Conservation (phyloP, 345 rosid genomes). For the Hibiscus mutabilis region DNA sequence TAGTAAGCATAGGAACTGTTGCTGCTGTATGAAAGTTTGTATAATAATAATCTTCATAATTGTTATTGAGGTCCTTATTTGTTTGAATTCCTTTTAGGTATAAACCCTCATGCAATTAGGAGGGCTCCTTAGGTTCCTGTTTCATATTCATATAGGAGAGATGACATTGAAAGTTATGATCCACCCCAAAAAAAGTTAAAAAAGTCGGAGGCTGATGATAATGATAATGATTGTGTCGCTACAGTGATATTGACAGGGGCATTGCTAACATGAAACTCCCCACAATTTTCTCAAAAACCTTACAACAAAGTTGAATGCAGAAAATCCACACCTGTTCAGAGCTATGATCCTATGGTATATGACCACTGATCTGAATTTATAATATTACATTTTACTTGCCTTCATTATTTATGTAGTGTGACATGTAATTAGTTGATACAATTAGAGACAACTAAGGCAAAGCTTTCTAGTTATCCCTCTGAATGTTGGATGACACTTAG, state of each 20-base stretch:
- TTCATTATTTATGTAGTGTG: background rate
- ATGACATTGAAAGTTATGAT: constrained; percentile 36
- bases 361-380: constrained; percentile 1
- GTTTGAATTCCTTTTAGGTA: constrained; percentile 35
- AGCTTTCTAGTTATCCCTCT: constrained; percentile 32
- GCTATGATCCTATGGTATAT: constrained; percentile 66
- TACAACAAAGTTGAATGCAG: constrained; percentile 30
- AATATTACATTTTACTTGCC: background rate
- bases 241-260: constrained; percentile 69
- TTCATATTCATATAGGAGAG: too few relatives aligned
- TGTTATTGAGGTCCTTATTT: background rate
- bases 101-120: constrained; percentile 67
- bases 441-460: too few relatives aligned
- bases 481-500: constrained; percentile 38
- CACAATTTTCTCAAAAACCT: constrained; percentile 47
- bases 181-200: constrained; percentile 41
- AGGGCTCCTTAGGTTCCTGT: too few relatives aligned
- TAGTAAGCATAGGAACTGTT: background rate
- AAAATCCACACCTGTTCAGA: constrained; percentile 45
- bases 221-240: constrained; percentile 48
- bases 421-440: constrained; percentile 31
- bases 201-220: constrained; percentile 37
- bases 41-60: background rate
- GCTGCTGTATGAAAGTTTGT: background rate
- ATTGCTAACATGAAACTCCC: constrained; percentile 56